These are phyloP conservation scores for Aciculosporium take DNA, from an alignment of 2,329 filamentous ascomycete genomes.

Conservation along the genomic window DNA sequence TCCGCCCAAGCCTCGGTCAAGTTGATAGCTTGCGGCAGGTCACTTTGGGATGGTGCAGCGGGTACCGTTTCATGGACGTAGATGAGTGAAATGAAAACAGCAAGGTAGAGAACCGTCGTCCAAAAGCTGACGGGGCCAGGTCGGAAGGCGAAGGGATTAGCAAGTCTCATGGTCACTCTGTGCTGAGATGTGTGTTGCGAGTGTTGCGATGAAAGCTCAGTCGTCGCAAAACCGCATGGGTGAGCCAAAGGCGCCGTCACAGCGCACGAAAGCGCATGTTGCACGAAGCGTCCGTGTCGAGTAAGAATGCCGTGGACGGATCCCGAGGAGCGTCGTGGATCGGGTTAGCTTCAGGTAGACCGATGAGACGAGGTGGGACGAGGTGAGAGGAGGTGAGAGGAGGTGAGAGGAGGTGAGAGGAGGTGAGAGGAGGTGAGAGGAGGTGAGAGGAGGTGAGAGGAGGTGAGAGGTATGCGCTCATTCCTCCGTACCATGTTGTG, in stretches of 20 bases:
- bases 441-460: no score
- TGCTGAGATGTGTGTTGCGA: background rate
- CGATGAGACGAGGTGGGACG: no score
- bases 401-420: no score
- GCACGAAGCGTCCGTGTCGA: background rate
- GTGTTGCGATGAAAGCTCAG: background rate
- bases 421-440: no score
- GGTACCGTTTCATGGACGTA: slow-evolving; percentile 67
- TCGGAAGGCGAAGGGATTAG: slow-evolving; percentile 59
- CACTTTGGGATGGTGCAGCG: slow-evolving; percentile 36
- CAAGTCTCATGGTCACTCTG: slow-evolving; percentile 14
- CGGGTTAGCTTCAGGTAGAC: no score
- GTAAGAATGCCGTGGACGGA: no score
- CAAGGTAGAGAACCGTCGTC: slow-evolving; percentile 61
- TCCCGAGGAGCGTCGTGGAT: no score
- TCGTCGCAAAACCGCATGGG: background rate
- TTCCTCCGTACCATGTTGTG: no score
- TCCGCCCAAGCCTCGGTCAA: slow-evolving; percentile 79
- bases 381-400: no score
- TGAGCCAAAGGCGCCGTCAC: background rate
- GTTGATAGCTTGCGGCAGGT: slow-evolving; percentile 50
- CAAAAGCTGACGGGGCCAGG: slow-evolving; percentile 72
- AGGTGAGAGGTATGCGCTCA: no score
- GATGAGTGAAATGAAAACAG: slow-evolving; percentile 57
- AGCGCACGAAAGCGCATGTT: background rate